Percentiles rank a stretch among this genome's conserved stretches.
These are phyloP conservation scores for Solanum ossicruentum DNA, from an alignment of 257 asterid species.

Conservation along the genomic window DNA sequence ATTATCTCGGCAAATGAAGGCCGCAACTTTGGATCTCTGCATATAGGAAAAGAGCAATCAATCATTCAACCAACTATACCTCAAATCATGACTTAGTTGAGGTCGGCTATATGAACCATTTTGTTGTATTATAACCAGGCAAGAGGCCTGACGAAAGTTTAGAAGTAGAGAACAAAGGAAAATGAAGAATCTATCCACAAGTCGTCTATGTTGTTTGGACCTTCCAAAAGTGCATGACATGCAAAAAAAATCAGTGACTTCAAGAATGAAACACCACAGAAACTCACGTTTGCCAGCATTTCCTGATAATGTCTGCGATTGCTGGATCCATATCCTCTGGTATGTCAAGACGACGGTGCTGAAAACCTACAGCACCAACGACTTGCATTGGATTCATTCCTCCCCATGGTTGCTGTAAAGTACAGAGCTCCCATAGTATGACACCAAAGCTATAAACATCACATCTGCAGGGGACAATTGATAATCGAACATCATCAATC, in stretches of 20 bases:
- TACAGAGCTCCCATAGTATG: slow-evolving; percentile 91
- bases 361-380: slow-evolving; percentile 97
- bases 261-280: not conserved
- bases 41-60: not conserved
- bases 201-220: not conserved
- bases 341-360: slow-evolving; percentile 88
- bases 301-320: slow-evolving; percentile 53
- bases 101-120: not conserved
- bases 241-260: not conserved
- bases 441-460: slow-evolving; percentile 93
- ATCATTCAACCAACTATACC: not conserved
- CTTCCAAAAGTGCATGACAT: not conserved
- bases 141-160: not conserved
- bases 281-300: slow-evolving; percentile 94
- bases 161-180: not conserved
- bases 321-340: slow-evolving; percentile 74
- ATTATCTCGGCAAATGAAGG: slow-evolving; percentile 89
- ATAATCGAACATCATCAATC: not conserved
- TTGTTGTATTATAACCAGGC: not conserved
- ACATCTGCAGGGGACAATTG: slow-evolving; percentile 42
- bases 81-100: not conserved
- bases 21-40: slow-evolving; percentile 70
- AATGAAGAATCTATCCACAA: not conserved
- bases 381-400: slow-evolving; percentile 99
- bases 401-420: slow-evolving; percentile 91